Base-by-base conservation (phyloP, 352 stramenopile genomes). In the Thalassiosira mediterranea region DNA sequence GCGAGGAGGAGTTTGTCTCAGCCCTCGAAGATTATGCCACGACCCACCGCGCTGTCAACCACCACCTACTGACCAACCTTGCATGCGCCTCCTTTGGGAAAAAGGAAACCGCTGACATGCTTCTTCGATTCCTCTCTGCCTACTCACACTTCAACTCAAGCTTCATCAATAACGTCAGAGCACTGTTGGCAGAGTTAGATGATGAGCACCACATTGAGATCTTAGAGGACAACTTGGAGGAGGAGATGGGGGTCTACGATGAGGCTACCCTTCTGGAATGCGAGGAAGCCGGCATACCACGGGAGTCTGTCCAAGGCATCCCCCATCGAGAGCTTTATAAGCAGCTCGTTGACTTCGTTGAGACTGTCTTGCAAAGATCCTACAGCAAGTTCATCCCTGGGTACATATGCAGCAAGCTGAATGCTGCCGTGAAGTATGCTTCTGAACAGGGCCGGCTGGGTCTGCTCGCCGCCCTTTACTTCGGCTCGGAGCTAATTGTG, bases 401-500 rank as follows among this genome's bases (percentile, higher is more conserved):
- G 13, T 29, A 62, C 26, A 71, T 71, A 29, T 32, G 17, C 32
- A 25, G 19, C 10, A 11, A 29, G n/a, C 25, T 71, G 31, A 62
- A 31, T 19, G 21, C 40, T n/a, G 47, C 48, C 4, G 38, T 71
- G n/a, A 51, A 62, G 28, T 13, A 62, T 37, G 32, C 46, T 4
- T 32, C 3, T 7, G 34, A 71, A 63, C 19, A 46, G 19, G 49
- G 47, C n/a, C 29, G 26, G 44, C 25, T 62, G 4, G 49, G 61
- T 10, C 32, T 71, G 48, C 61, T 72, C 17, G 52, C 64, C 0
- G 42, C 37, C 2, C 25, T 73, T 19, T 73, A 73, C 40, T 73
- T 73, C 44, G 64, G 64, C n/a, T 66, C 51, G 52, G 64, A 73
- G 25, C 29, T 73, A 1, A 58, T 73, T 21, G 64, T 73, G 21